Evolutionary conservation across 2,329 filamentous ascomycete genomes (phyloP).

Genomic region (Ceratocystis lukuohia): DNA sequence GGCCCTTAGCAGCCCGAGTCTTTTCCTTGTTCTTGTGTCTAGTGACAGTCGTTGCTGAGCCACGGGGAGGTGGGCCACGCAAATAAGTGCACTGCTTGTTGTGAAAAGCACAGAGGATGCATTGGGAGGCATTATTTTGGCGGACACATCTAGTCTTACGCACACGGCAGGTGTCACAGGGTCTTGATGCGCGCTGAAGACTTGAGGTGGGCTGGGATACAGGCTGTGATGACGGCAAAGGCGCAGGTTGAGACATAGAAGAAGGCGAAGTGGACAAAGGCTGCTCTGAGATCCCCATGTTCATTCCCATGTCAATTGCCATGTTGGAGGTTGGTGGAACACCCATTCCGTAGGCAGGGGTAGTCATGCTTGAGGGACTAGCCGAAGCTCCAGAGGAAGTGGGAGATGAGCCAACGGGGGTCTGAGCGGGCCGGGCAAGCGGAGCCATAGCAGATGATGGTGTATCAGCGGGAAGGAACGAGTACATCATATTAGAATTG

Average conservation of each 20-base stretch:
- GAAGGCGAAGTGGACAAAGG: slow-evolving; percentile 8
- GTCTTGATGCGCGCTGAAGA: slow-evolving; percentile 26
- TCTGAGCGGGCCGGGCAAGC: not conserved
- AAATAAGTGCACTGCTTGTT: slow-evolving; percentile 54
- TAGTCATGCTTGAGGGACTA: not conserved
- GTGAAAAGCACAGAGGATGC: slow-evolving; percentile 53
- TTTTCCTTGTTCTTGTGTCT: slow-evolving; percentile 22
- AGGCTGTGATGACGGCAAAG: too few species aligned
- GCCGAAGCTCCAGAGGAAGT: not conserved
- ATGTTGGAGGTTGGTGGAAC: slow-evolving; percentile 1
- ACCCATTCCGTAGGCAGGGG: not conserved
- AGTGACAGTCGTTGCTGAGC: slow-evolving; percentile 23
- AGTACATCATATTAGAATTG: slow-evolving; percentile 15
- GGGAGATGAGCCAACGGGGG: not conserved
- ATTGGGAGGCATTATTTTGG: slow-evolving; percentile 44
- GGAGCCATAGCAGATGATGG: not conserved
- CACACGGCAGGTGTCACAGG: slow-evolving; percentile 52
- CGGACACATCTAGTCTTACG: slow-evolving; percentile 54
- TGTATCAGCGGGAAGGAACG: slow-evolving; percentile 12
- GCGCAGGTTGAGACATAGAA: slow-evolving; percentile 5
- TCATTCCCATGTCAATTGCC: slow-evolving; percentile 8
- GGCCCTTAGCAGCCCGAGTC: slow-evolving; percentile 10
- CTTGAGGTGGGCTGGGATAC: not conserved
- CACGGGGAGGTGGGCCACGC: slow-evolving; percentile 27
- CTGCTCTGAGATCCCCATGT: not conserved